Conservation (phyloP, 2,329 filamentous ascomycete species). For the Phialophora chinensis region DNA sequence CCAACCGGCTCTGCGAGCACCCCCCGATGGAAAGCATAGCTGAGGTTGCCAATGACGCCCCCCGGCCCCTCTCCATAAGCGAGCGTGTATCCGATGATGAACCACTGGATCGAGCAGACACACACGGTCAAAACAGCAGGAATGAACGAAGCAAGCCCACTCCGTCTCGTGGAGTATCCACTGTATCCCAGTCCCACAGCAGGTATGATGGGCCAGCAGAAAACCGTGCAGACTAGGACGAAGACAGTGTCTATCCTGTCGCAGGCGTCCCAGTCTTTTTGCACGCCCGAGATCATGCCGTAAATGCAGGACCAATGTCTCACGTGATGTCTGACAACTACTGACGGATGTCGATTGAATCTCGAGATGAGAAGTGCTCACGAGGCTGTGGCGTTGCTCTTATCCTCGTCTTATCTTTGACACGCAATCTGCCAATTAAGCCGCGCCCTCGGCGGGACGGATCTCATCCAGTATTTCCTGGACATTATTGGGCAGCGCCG, state of each 20-base stretch:
- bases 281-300: constrained; percentile 45
- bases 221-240: constrained; percentile 58
- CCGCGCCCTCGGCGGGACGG: constrained; percentile 18
- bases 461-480: background rate
- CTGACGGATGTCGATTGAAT: constrained; percentile 5
- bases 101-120: constrained; percentile 60
- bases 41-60: constrained; percentile 53
- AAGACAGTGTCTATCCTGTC: constrained; percentile 60
- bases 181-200: constrained; percentile 59
- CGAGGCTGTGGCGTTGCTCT: constrained; percentile 23
- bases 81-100: constrained; percentile 56
- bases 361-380: constrained; percentile 16
- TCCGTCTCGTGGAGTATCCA: constrained; percentile 57
- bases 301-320: background rate
- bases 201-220: constrained; percentile 60
- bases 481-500: constrained; percentile 2
- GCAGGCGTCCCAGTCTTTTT: constrained; percentile 58
- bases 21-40: constrained; percentile 53
- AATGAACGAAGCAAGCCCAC: constrained; percentile 56
- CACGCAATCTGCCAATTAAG: constrained; percentile 20
- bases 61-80: constrained; percentile 55
- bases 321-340: background rate
- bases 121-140: constrained; percentile 56
- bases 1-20: constrained; percentile 57
- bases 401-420: constrained; percentile 27